A percentile compares a stretch with the other conserved stretches of the same genome.
Evolutionary conservation across 768 basidiomycete species (phyloP).

Genomic region (Amanita jacksonii): DNA sequence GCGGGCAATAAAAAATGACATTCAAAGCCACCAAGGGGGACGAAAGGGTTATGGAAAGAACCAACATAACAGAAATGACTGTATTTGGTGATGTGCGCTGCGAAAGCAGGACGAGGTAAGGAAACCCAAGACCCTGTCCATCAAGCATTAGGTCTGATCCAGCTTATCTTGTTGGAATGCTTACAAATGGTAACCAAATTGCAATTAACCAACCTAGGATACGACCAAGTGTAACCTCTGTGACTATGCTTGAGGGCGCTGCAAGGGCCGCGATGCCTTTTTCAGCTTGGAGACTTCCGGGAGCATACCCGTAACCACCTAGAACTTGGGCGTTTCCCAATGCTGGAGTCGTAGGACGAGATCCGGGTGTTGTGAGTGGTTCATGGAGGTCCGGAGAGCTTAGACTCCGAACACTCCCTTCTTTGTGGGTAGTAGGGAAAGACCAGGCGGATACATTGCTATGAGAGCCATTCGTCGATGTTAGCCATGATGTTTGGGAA

Average conservation of each 20-base stretch:
- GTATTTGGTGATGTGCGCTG: constrained; percentile 28
- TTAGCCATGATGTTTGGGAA: constrained; percentile 70
- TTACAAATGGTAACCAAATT: constrained; percentile 63
- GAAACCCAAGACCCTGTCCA: constrained; percentile 46
- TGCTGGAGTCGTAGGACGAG: constrained; percentile 42
- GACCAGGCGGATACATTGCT: constrained; percentile 59
- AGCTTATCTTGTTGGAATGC: constrained; percentile 17
- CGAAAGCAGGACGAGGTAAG: constrained; percentile 44
- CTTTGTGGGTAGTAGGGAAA: constrained; percentile 41
- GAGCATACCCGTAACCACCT: constrained; percentile 60
- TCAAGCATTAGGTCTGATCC: constrained; percentile 5
- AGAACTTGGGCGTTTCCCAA: constrained; percentile 52
- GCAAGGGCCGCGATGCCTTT: constrained; percentile 41
- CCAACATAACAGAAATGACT: constrained; percentile 38
- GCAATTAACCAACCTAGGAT: constrained; percentile 54
- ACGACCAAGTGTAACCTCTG: constrained; percentile 48
- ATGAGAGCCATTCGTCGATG: constrained; percentile 50
- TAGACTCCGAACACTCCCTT: constrained; percentile 23
- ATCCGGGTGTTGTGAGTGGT: constrained; percentile 24
- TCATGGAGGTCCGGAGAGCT: constrained; percentile 35
- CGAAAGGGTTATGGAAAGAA: constrained; percentile 57
- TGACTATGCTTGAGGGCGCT: constrained; percentile 30
- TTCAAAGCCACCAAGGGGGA: constrained; percentile 59
- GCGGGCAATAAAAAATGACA: constrained; percentile 47
- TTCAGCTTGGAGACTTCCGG: constrained; percentile 36